Percentiles rank a stretch among this genome's conserved stretches.
Conservation (phyloP, 78 protist genomes). For the Cavenderia fasciculata region DNA sequence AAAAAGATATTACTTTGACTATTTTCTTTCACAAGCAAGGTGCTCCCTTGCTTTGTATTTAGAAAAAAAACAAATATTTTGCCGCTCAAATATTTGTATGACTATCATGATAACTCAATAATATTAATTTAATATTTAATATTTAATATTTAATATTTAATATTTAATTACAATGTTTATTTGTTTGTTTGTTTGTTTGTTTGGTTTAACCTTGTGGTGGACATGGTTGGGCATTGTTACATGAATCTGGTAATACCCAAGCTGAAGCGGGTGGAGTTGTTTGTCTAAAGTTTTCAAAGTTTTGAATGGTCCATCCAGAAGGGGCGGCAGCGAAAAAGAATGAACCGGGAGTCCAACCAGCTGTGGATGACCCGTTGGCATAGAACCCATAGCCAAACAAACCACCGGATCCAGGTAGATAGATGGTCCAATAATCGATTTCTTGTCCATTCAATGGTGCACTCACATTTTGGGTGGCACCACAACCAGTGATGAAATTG, state of each 20-base stretch:
- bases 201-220: constrained; percentile 14
- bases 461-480: not conserved
- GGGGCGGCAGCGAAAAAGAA: not conserved
- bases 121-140: too few species aligned
- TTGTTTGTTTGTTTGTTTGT: too few species aligned
- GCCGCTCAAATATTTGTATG: too few species aligned
- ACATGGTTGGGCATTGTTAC: not conserved
- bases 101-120: too few species aligned
- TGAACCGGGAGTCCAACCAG: constrained; percentile 5
- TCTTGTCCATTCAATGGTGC: not conserved
- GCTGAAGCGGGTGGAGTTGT: not conserved
- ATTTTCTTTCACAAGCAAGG: too few species aligned
- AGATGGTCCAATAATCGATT: constrained; percentile 16
- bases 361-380: not conserved
- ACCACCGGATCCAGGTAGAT: not conserved
- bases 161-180: too few species aligned
- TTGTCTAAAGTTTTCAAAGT: constrained; percentile 3
- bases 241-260: not conserved
- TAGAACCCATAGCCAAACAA: constrained; percentile 3
- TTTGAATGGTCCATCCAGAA: constrained; percentile 5
- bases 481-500: not conserved
- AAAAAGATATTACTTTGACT: too few species aligned
- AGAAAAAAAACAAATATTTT: too few species aligned
- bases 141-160: too few species aligned
- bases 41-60: too few species aligned